Evolutionary conservation across 805 yeast species (phyloP), one percentile per base, ranked within the genome.

Genomic region (Lachancea quebecensis): DNA sequence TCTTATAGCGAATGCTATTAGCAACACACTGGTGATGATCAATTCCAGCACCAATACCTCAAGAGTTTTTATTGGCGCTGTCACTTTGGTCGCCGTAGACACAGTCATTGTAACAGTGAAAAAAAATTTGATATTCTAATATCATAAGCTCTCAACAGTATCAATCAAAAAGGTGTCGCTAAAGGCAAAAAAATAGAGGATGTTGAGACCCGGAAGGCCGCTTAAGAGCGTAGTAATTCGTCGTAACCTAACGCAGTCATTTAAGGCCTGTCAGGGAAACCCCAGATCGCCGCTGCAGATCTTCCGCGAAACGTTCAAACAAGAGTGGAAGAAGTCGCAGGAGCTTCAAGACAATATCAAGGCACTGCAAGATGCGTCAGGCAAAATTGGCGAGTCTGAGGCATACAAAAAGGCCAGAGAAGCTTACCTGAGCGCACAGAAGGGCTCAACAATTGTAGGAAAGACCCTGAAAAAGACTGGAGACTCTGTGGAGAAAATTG

Each of bases 331-430:
- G 63, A 91, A 93, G 65, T 82, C 89, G 41, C 76, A 77, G 59
- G 98, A 93, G 64, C 75, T 93, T 49, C 95, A 90, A 60, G 89
- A 87, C 45, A 88, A 89, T 57, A 88, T 93, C 61, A 93, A 91
- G 67, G 95, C 96, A 12, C 74, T 93, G 45, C 95, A 88, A 63
- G 96, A 90, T 67, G 98, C 95, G 54, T 87, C 97, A 3, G 98
- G 96, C 35, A 80, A 89, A 57, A 76, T 93, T 64, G 87, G 95
- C 29, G 98, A 93, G 56, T 82, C 93, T 41, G 96, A 89, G 44
- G 95, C 98, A 2, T 90, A 86, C 70, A 86, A 83, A 64, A 79
- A 77, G 58, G 99, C 99, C 30, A 83, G 85, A 60, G 96, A 89
- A 49, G 99, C 99, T 0, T 88, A 83, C 56, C 85, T 85, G 45